Conservation (phyloP, 2,329 filamentous ascomycete species). For the Cordyceps militaris region DNA sequence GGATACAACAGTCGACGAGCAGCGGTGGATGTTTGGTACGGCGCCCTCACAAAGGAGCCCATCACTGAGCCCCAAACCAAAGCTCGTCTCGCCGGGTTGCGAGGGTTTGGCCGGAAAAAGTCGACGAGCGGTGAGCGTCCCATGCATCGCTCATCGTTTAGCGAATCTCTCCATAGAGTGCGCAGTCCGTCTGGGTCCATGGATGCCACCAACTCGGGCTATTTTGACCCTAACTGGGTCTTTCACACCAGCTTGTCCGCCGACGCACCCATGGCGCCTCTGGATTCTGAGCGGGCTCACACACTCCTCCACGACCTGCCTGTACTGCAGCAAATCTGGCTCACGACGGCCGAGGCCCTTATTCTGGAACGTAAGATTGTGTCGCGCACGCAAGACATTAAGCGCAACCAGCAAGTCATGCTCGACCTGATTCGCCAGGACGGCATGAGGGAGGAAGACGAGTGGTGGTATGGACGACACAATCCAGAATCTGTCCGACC, state of each 20-base stretch:
- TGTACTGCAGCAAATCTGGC: slow-evolving; percentile 53
- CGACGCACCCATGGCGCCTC: slow-evolving; percentile 55
- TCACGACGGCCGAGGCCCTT: slow-evolving; percentile 54
- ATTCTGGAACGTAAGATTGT: slow-evolving; percentile 55
- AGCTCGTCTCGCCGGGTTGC: slow-evolving; percentile 41
- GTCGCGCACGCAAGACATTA: slow-evolving; percentile 51
- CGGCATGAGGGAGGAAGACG: slow-evolving; percentile 50
- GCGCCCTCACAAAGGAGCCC: slow-evolving; percentile 39
- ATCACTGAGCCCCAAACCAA: slow-evolving; percentile 37
- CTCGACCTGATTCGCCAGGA: slow-evolving; percentile 58
- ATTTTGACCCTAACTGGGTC: slow-evolving; percentile 35
- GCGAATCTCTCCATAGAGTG: slow-evolving; percentile 18
- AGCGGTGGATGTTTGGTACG: slow-evolving; percentile 55
- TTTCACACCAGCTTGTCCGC: slow-evolving; percentile 53
- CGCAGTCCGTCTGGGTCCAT: slow-evolving; percentile 25
- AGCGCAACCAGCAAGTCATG: slow-evolving; percentile 55
- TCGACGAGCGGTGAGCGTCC: slow-evolving; percentile 30
- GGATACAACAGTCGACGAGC: slow-evolving; percentile 54
- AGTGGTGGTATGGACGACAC: slow-evolving; percentile 53
- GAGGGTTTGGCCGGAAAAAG: slow-evolving; percentile 52
- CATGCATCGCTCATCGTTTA: slow-evolving; percentile 17
- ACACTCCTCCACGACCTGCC: slow-evolving; percentile 49
- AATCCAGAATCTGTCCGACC: slow-evolving; percentile 49
- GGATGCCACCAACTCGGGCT: slow-evolving; percentile 23
- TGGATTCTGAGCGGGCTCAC: slow-evolving; percentile 44